A percentile compares a stretch with the other conserved stretches of the same genome.
These are phyloP conservation scores for Hypoxylon sp. DNA, from an alignment of 2,329 filamentous ascomycete genomes.

Conservation along the genomic window DNA sequence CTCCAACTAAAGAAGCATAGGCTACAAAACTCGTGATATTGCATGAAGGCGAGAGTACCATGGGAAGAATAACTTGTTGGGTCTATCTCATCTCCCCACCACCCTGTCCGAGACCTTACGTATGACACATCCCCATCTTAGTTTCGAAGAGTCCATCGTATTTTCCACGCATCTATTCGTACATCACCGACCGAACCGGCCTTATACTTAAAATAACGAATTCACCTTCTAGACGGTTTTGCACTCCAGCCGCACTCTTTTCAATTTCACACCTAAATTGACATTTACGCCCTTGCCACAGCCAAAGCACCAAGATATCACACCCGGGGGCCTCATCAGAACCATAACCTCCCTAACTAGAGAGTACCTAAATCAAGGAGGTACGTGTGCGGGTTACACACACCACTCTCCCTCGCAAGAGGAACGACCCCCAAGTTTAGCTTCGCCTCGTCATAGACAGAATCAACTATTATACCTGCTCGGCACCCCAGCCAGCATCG, in stretches of 20 bases:
- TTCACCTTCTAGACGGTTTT: slow-evolving; percentile 3
- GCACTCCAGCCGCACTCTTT: slow-evolving; percentile 10
- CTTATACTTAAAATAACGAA: slow-evolving; percentile 7
- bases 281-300: neutral
- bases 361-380: neutral
- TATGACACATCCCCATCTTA: slow-evolving; percentile 4
- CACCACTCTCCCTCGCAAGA: neutral
- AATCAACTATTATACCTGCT: slow-evolving; percentile 69
- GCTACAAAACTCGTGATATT: slow-evolving; percentile 1
- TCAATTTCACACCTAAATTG: slow-evolving; percentile 5
- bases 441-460: neutral
- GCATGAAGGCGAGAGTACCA: neutral
- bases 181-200: slow-evolving; percentile 14
- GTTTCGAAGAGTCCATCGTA: slow-evolving; percentile 13
- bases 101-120: slow-evolving; percentile 2
- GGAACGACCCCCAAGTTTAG: neutral
- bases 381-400: neutral
- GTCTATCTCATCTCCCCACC: slow-evolving; percentile 12
- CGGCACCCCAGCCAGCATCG: slow-evolving; percentile 81
- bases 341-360: neutral
- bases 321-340: neutral
- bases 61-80: neutral
- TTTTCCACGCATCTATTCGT: slow-evolving; percentile 20
- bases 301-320: neutral
- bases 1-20: neutral